Evolutionary conservation across 371 early-diverging fungal genomes (phyloP), one percentile per base, ranked within the genome.

Genomic region (Mucor plumbeus): DNA sequence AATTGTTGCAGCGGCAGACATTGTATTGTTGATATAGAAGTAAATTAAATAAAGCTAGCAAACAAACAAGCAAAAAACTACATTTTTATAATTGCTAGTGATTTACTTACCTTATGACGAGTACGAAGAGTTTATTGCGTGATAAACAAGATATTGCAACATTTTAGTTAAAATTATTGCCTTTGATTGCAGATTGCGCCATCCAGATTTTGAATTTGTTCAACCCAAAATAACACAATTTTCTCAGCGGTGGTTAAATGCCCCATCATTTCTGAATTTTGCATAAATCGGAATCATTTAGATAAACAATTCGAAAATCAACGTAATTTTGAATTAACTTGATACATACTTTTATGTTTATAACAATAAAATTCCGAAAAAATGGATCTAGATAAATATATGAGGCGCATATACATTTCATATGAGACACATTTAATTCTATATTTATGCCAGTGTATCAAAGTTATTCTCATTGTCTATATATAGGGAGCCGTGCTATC

Each of bases 61-160:
- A 53, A 31, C 5, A 39, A 53, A 63, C 36, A 53, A 35, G 13
- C 35, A 15, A 13, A 7, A 15, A 47, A 17, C 15, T 4, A 17
- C 0, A 0, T n/a, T 15, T 61, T 48, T 48, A 35, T 38, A 61
- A 34, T 26, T n/a, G 11, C 10, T 47, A 35, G 8, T 5, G 7
- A 5, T 17, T 17, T 26, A 50, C 0, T 11, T 35, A 55, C n/a
- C n/a, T 35, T n/a, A 63, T 63, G 54, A 50, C 40, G 63, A 39
- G 54, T 39, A 36, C 54, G 53, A 26, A 14, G 19, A 39, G 11
- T 40, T 13, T 39, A 63, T 63, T 63, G 63, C 63, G 63, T 63
- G 63, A 63, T 63, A 55, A 34, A 17, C 35, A 55, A 15, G n/a
- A 55, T 33, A 55, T 61, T 61, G 50, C 61, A 61, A 61, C 61